Evolutionary conservation across 805 yeast genomes (phyloP), one percentile per base, ranked within the genome.

Genomic region (Ogataea paradorogensis): DNA sequence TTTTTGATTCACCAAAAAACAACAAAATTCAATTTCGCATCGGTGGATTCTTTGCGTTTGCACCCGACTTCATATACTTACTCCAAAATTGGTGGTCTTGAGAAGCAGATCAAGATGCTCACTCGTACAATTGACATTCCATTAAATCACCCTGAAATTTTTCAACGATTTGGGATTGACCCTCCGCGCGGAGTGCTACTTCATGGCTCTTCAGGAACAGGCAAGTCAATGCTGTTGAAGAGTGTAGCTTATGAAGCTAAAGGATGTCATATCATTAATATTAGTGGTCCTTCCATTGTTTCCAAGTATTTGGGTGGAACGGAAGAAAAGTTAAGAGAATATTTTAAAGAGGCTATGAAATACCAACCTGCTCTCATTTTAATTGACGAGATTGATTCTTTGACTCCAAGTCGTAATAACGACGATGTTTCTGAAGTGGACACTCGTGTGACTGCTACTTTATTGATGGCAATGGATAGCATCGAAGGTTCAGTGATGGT

Each of bases 141-240:
- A 0, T 69, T 93, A 18, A 78, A 81, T 44, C 78, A 78, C 41
- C 95, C 97, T 0, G 71, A 74, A 5, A 62, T 88, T 23, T 91
- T 90, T 53, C 71, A 81, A 7, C 79, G 84, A 39, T 93, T 91
- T 66, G 89, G 91, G n/a, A 82, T 89, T 14, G 73, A 82, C 7
- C 97, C 99, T 7, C 96, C 96, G 10, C 70, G 96, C 18, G 98
- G 98, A 30, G 85, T 93, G 1, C 61, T 93, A 22, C 64, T 93
- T n/a, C 95, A 90, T 64, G 99, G 99, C 0, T 95, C 97, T 3
- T 93, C 98, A 2, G 99, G 99, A 3, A 91, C 97, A 0, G 99
- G 99, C 36, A 91, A 91, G 59, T 85, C 97, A 1, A 78, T 90
- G 87, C 70, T 93, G 7, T 68, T 93, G 26, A 74, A 85, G 39